Conservation (phyloP, 169 alveolate species). For the Amoebophrya sp. region DNA sequence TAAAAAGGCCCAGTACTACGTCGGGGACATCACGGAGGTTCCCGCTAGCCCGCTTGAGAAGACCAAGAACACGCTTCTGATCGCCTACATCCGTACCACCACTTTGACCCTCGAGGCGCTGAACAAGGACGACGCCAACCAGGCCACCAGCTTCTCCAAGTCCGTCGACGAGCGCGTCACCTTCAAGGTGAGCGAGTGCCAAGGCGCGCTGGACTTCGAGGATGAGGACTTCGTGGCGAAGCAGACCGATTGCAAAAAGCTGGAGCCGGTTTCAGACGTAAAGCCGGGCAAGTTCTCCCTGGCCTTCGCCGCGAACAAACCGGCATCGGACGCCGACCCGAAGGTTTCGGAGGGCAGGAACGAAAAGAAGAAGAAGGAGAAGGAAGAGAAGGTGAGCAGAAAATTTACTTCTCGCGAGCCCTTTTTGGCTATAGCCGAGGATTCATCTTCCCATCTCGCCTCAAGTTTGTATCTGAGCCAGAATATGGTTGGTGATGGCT, state of each 20-base stretch:
- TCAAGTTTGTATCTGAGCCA: too few species aligned
- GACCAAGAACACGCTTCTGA: neutral
- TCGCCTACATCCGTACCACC: neutral
- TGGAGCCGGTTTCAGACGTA: too few species aligned
- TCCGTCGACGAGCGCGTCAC: neutral
- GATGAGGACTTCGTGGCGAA: neutral
- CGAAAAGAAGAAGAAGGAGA: neutral
- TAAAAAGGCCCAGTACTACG: neutral
- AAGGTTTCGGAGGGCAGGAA: neutral
- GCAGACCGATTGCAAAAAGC: neutral
- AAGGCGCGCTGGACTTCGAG: neutral
- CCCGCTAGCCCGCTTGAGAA: too few species aligned
- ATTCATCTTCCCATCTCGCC: too few species aligned
- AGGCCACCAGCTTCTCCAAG: neutral
- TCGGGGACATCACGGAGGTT: too few species aligned
- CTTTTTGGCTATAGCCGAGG: too few species aligned
- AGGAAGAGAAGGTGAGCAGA: neutral
- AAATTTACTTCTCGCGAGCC: neutral
- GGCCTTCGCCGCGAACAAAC: neutral
- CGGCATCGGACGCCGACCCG: neutral
- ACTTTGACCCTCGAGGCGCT: neutral
- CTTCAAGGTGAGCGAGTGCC: neutral
- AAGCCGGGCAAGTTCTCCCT: too few species aligned
- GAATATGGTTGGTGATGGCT: too few species aligned
- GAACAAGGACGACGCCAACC: neutral